Evolutionary conservation across 768 basidiomycete species (phyloP), one percentile per base, ranked within the genome.

Genomic region (Mycena vulgaris): DNA sequence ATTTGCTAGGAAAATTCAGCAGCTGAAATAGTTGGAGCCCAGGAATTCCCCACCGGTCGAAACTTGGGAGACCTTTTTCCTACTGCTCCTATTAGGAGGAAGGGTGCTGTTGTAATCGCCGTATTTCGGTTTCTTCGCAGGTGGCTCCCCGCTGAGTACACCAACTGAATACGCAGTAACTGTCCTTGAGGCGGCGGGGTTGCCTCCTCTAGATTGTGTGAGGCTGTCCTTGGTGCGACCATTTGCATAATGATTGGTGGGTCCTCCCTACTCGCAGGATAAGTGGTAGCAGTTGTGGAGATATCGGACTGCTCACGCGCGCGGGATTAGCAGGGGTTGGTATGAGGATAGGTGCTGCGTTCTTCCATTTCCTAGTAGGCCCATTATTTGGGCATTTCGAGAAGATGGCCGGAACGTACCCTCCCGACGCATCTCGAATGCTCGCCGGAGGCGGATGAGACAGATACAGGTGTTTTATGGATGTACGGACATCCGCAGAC

Each of bases 361-460:
- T n/a, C 8, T 33, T 19, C 0, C 9, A 0, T 47, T 65, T 70
- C 40, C 31, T 52, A 11, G 69, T 70, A n/a, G 69, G 58, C 17
- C 31, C 3, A 9, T 21, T 10, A 11, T 17, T 0, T 31, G 28
- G 17, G 51, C n/a, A n/a, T n/a, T n/a, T n/a, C n/a, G n/a, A n/a
- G 37, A 39, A 17, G 35, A n/a, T n/a, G n/a, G n/a, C n/a, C n/a
- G n/a, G n/a, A n/a, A 40, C 68, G 25, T 64, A 49, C 55, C 53
- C 40, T 59, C 53, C 35, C 17, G 67, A 70, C 69, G 69, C 69
- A 63, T 70, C 69, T 30, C 69, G 63, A 13, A 19, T 4, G 14
- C 37, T 63, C 42, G 28, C 1, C 9, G 68, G 48, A 25, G 28
- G 35, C 10, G 2, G 16, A n/a, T n/a, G n/a, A n/a, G n/a, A n/a